Percentiles rank a stretch among this genome's conserved stretches.
phyloP scores from a whole-genome alignment of 148 eudicot genomes.

The Rhododendron ferrugineum region DNA sequence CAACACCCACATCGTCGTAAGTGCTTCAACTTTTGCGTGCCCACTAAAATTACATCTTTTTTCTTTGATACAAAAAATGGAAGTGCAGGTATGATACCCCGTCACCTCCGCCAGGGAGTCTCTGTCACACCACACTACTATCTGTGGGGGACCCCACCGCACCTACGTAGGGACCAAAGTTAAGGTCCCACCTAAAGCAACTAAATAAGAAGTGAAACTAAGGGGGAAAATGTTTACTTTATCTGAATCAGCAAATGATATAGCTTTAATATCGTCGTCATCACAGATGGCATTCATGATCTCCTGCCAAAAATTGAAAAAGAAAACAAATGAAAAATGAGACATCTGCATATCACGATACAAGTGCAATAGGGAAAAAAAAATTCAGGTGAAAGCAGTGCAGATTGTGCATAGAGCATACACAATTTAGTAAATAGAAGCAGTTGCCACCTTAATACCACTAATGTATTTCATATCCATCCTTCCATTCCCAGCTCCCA shows the following conservation, averaged over 20 bases:
- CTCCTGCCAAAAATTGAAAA: conserved; percentile 46
- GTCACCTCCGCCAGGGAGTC: too few relatives aligned
- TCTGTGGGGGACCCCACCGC: too few relatives aligned
- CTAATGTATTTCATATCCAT: not conserved
- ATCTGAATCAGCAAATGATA: conserved; percentile 97
- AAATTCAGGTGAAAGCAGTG: not conserved
- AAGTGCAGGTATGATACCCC: too few relatives aligned
- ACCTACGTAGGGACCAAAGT: too few relatives aligned
- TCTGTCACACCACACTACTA: too few relatives aligned
- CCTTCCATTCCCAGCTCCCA: conserved; percentile 8
- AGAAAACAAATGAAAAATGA: not conserved
- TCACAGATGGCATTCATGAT: conserved; percentile 93
- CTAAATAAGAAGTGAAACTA: not conserved
- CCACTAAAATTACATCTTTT: not conserved
- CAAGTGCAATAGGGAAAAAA: not conserved
- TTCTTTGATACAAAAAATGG: too few relatives aligned
- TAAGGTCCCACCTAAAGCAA: not conserved
- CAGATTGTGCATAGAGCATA: not conserved
- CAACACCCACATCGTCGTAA: not conserved
- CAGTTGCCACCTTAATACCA: not conserved
- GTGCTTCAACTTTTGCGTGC: not conserved
- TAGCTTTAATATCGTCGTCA: conserved; percentile 80
- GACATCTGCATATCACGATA: not conserved
- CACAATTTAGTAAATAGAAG: not conserved
- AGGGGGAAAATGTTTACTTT: conserved; percentile 48